Base-by-base conservation (phyloP, 106 monocot genomes). In the Posidonia australis region DNA sequence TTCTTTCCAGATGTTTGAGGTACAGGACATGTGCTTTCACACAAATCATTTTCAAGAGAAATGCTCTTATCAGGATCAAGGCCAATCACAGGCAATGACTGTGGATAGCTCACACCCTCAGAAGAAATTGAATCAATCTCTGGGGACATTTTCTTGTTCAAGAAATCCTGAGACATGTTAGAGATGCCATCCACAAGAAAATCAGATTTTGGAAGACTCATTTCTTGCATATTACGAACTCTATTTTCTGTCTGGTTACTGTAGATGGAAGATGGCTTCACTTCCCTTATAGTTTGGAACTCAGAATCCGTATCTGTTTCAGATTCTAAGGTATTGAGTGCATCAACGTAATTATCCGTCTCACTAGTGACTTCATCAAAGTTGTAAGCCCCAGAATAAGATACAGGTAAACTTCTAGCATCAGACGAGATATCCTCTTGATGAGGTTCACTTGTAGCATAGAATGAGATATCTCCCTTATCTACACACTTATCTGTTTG, bases 341-440 rank as follows among this genome's bases (percentile, higher is more conserved):
- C 83, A 81, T 93, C 88, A 63, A 85, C 67, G 65, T 81, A 85
- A 64, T 83, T 86, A 13, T 93, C 92, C 20, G 81, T 62, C 64
- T 83, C 85, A 70, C 85, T 74, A 10, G 52, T 71, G 16, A 83
- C 42, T 65, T 85, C 88, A 42, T 77, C 82, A 76, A 41, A 60
- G 48, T 65, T 69, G 70, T 13, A 73, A 20, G 60, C 41, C 10
- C 24, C 27, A 51, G 78, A 45, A 54, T 27, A 69, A 27, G 71
- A 41, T 42, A 46, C 41, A 31, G 48, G 47, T 42, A 58, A 20
- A 44, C 79, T 65, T 36, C 29, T 30, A 64, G 27, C 62, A 63
- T 70, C 59, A 71, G 32, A 44, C 54, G 53, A 59, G 10, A 78
- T 46, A 13, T 72, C 68, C 19, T 77, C 77, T 67, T 78, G 36